These are phyloP conservation scores for Euptelea pleiosperma DNA, from an alignment of 164 flowering plant genomes.

Conservation along the genomic window DNA sequence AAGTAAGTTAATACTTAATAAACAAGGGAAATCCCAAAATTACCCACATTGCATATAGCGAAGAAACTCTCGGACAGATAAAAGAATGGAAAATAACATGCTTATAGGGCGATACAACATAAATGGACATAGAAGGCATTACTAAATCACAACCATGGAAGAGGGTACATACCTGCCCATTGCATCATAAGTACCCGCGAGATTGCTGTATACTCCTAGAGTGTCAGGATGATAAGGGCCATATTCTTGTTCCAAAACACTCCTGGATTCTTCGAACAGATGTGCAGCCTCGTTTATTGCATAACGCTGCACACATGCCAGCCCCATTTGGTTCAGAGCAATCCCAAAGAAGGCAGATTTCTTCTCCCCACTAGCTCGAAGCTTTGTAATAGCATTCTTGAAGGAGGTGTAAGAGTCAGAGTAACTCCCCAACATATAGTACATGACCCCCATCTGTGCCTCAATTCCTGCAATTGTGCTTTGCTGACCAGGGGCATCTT, in stretches of 20 bases:
- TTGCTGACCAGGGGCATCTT: slow-evolving; percentile 85
- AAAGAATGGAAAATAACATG: too few species aligned
- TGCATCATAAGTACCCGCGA: slow-evolving; percentile 96
- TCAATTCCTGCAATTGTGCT: slow-evolving; percentile 85
- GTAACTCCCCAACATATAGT: slow-evolving; percentile 75
- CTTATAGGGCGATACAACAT: neutral
- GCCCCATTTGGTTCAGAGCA: slow-evolving; percentile 95
- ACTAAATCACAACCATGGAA: neutral
- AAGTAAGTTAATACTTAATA: too few species aligned
- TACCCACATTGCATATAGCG: too few species aligned
- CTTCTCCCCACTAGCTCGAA: slow-evolving; percentile 84
- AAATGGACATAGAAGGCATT: neutral
- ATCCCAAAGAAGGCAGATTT: slow-evolving; percentile 87
- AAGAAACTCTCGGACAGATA: too few species aligned
- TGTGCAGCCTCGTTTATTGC: slow-evolving; percentile 80
- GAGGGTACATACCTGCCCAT: slow-evolving; percentile 70
- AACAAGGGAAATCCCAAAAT: too few species aligned
- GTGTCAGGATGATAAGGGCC: slow-evolving; percentile 96
- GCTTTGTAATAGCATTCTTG: slow-evolving; percentile 59
- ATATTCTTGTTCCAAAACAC: slow-evolving; percentile 67
- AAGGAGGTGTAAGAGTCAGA: slow-evolving; percentile 65
- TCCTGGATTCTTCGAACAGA: slow-evolving; percentile 86
- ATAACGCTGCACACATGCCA: slow-evolving; percentile 76
- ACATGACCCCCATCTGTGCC: slow-evolving; percentile 94
- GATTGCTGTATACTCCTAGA: slow-evolving; percentile 92